Evolutionary conservation across 1,139 yeast genomes (phyloP), one percentile per base, ranked within the genome.

Genomic region (Diutina mesorugosa): DNA sequence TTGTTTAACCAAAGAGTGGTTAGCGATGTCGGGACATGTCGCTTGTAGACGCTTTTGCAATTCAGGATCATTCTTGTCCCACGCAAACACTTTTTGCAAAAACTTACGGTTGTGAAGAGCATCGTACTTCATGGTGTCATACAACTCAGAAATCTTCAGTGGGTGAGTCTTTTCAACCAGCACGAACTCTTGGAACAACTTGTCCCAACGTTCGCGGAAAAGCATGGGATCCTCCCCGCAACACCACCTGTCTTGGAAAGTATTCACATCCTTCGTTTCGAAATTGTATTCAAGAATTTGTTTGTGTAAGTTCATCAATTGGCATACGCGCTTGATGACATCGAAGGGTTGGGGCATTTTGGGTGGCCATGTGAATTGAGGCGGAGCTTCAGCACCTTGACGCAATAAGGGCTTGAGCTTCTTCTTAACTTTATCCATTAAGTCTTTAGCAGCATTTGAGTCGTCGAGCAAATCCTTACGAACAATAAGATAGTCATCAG

Each of bases 311-410:
- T 86, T 90, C 99, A 95, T 93, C 64, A 95, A 77, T 65, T 90
- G 97, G 55, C 95, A 96, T 41, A 95, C 99, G 60, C 97, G 77
- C 65, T 89, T 87, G 63, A 95, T 87, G 10, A 95, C 99, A 56
- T 85, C 82, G 69, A 90, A 91, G 0, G 99, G 99, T 67, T 93
- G 95, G 0, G 99, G 99, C 87, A 93, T 90, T 66, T 90, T 90
- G 16, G 95, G 90, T 1, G 99, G 99, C 99, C 99, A 95, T 0
- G 99, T 89, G 69, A 95, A 95, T 66, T 93, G 97, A 0, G 96
- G 90, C n/a, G 99, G 99, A 0, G 98, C 97, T 64, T 90, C 96
- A 58, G 91, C 89, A 2, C 99, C 99, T 69, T 91, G 93, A 69
- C 99, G 82, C 57, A 95, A 74, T 66, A 95, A 76, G 0, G 98